Base-by-base conservation (phyloP, 306 rosid genomes). In the Prunus padus region DNA sequence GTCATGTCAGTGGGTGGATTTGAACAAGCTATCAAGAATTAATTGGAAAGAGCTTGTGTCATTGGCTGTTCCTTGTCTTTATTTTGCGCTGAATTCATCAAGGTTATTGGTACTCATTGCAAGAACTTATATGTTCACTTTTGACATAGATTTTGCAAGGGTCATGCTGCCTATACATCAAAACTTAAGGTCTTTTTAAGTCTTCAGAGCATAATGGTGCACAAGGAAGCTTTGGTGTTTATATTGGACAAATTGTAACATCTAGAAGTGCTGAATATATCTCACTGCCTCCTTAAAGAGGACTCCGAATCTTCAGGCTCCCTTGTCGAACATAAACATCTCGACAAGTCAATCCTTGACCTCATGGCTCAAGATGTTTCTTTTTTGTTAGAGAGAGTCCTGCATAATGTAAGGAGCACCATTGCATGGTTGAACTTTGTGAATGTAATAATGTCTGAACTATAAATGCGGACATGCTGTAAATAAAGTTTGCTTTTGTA, bases 21-120 rank as follows among this genome's bases (percentile, higher is more conserved):
- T 0, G 4, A 57, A 1, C 16, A 12, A 0, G 88, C 79, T 11
- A 61, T 78, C 67, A 69, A 15, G 47, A 30, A 7, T 25, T 80
- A 42, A 7, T 25, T 80, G 88, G 87, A 13, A 14, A 51, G 52
- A 62, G 0, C 85, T 87, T 15, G 81, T 80, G 28, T 82, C 84
- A 56, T n/a, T 84, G 23, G 79, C 87, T 0, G 5, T 78, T 44
- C 63, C 86, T 14, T 40, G 57, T 16, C 5, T 16, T 5, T 4
- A 6, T 11, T 16, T 11, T 59, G 40, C 63, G 1, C 1, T 11
- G 2, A 15, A 14, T 6, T 80, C 42, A 23, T 74, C 60, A 26
- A 31, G 40, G 31, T 31, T 2, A 23, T 75, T 50, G 72, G 67
- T 3, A 23, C 2, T 9, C 6, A 59, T 50, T 79, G 77, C 82